Conservation (phyloP, 2,329 filamentous ascomycete genomes). For the Talaromyces albobiverticillius region DNA sequence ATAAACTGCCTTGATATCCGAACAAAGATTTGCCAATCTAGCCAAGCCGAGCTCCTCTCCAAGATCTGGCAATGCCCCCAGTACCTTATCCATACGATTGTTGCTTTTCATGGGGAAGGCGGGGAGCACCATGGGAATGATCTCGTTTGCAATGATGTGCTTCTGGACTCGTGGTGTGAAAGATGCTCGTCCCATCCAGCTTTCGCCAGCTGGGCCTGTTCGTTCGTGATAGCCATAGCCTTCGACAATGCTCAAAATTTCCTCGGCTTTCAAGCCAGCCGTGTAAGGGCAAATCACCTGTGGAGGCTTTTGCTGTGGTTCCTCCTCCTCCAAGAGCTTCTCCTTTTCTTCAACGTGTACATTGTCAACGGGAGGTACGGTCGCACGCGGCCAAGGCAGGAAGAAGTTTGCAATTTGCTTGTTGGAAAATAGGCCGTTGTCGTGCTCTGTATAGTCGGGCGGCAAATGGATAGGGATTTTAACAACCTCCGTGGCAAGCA, state of each 20-base stretch:
- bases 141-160: slow-evolving; percentile 16
- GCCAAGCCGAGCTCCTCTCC: slow-evolving; percentile 42
- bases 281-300: slow-evolving; percentile 4
- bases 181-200: slow-evolving; percentile 4
- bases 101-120: slow-evolving; percentile 31
- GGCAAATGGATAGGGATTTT: neutral
- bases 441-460: neutral
- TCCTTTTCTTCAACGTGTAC: neutral
- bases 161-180: slow-evolving; percentile 6
- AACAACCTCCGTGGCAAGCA: slow-evolving; percentile 1
- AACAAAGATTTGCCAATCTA: slow-evolving; percentile 40
- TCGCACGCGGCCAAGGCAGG: slow-evolving; percentile 1
- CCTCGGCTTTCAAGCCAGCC: slow-evolving; percentile 1
- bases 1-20: slow-evolving; percentile 38
- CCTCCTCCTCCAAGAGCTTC: neutral
- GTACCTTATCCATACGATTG: slow-evolving; percentile 30
- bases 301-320: neutral
- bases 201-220: neutral
- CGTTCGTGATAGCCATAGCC: slow-evolving; percentile 3
- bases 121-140: slow-evolving; percentile 29
- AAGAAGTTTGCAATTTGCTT: neutral
- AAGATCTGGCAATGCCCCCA: slow-evolving; percentile 39
- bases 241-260: slow-evolving; percentile 2
- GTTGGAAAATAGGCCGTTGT: neutral
- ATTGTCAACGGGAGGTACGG: neutral